phyloP scores from a whole-genome alignment of 164 flowering plant genomes.

The Malania oleifera region DNA sequence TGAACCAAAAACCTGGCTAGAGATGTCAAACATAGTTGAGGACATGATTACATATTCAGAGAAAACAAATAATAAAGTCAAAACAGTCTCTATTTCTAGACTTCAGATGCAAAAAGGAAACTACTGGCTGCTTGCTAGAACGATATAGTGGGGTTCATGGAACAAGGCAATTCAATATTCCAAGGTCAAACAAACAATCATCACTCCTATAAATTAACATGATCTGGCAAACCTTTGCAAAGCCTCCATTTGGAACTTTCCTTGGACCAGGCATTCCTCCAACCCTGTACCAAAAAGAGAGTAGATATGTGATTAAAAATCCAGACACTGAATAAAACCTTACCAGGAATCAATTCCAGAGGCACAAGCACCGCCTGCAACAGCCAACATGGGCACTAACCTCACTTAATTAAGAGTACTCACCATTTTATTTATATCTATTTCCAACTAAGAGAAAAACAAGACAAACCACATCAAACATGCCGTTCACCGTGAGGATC shows the following conservation, averaged over 20 bases:
- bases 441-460: conserved; percentile 16
- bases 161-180: too few relatives aligned
- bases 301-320: conserved; percentile 4
- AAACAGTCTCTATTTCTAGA: background rate
- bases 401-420: conserved; percentile 9
- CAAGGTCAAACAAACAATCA: too few relatives aligned
- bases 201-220: too few relatives aligned
- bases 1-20: too few relatives aligned
- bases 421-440: conserved; percentile 12
- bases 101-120: background rate
- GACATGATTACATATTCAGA: background rate
- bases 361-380: background rate
- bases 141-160: too few relatives aligned
- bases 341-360: background rate
- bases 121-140: too few relatives aligned
- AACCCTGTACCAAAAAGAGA: conserved; percentile 49
- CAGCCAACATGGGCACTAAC: too few relatives aligned
- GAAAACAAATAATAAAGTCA: background rate
- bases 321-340: background rate
- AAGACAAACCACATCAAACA: conserved; percentile 25
- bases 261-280: conserved; percentile 26
- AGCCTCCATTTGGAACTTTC: conserved; percentile 32
- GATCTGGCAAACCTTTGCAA: background rate
- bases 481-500: background rate
- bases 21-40: too few relatives aligned